phyloP scores from a whole-genome alignment of 2,329 filamentous ascomycete genomes.

The Claviceps purpurea region DNA sequence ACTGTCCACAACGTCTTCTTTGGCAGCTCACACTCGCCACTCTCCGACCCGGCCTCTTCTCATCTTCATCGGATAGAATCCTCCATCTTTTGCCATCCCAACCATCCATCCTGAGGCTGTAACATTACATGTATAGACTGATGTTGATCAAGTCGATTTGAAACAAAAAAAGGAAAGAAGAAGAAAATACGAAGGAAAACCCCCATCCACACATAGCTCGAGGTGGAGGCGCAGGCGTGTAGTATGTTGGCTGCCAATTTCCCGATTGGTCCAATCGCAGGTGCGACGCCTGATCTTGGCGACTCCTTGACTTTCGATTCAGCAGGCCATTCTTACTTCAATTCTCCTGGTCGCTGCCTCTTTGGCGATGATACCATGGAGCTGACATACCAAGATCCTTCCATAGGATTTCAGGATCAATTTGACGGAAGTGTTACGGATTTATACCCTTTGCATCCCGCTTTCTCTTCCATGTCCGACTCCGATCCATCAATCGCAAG shows the following conservation, averaged over 20 bases:
- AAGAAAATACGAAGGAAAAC: not conserved
- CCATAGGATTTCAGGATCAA: not conserved
- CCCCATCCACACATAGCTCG: not conserved
- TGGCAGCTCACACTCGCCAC: not conserved
- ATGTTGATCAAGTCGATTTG: not conserved
- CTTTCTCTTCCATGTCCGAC: not conserved
- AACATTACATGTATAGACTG: not conserved
- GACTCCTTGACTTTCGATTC: not conserved
- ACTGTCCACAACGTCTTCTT: not conserved
- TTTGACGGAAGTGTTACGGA: not conserved
- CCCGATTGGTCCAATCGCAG: not conserved
- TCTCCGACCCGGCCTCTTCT: not conserved
- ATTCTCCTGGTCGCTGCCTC: not conserved
- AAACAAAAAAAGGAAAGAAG: too few relatives aligned
- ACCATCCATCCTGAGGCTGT: not conserved
- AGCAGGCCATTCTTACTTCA: not conserved
- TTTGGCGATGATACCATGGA: not conserved
- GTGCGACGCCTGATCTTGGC: not conserved
- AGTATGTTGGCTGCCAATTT: constrained; percentile 1
- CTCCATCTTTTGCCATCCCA: not conserved
- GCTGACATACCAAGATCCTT: not conserved
- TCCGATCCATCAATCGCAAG: not conserved
- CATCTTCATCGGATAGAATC: not conserved
- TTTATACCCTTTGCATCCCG: not conserved
- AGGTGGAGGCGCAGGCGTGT: not conserved